Evolutionary conservation across 208 protist species (phyloP).

Genomic region (Leishmania major): DNA sequence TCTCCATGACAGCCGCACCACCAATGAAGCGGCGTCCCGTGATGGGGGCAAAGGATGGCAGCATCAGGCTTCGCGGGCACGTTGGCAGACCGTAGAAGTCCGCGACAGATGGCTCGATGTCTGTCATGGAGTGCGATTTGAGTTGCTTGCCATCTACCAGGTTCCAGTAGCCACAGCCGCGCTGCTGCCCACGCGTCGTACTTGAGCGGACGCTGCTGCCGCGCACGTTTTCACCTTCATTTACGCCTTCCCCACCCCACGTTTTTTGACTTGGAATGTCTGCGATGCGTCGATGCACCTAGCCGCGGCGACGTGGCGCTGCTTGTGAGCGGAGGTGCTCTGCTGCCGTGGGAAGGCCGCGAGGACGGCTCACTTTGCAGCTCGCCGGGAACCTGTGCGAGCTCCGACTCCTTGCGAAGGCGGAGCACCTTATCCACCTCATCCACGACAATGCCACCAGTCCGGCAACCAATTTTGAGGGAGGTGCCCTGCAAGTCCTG

Average conservation of each 20-base stretch:
- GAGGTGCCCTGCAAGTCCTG: slow-evolving; percentile 2
- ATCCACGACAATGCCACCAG: slow-evolving; percentile 30
- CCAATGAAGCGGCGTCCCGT: not conserved
- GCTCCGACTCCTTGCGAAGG: slow-evolving; percentile 12
- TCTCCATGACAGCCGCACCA: not conserved
- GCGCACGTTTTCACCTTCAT: not conserved
- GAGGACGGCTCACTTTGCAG: not conserved
- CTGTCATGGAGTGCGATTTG: not conserved
- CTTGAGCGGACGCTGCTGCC: not conserved
- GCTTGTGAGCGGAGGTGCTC: not conserved
- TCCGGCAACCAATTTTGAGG: not conserved
- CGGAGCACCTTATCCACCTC: slow-evolving; percentile 35
- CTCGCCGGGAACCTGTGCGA: not conserved
- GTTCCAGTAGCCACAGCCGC: not conserved
- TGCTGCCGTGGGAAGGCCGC: not conserved
- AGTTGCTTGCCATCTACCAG: not conserved
- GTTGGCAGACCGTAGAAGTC: not conserved
- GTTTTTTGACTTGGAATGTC: not conserved
- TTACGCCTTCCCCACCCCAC: not conserved
- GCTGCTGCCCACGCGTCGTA: not conserved
- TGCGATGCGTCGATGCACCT: not conserved
- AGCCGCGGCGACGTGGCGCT: not conserved
- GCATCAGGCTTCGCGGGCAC: not conserved
- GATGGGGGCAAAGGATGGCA: slow-evolving; percentile 10
- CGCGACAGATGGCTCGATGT: not conserved